Conservation (phyloP, 164 flowering plant species). For the Chloranthus sessilifolius region DNA sequence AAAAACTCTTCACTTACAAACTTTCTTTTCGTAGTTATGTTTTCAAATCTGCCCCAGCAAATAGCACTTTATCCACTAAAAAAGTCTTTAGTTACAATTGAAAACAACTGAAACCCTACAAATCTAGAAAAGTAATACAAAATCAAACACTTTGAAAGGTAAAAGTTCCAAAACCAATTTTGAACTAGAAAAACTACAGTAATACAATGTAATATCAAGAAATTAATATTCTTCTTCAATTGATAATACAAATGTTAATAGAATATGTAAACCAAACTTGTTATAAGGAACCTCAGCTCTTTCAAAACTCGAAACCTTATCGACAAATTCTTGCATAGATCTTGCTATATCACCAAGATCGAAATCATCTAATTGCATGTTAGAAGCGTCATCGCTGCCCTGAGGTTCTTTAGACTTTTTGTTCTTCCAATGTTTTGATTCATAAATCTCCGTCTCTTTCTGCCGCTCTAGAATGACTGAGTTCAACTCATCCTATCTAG, state of each 20-base stretch:
- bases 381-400: constrained; percentile 30
- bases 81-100: no score
- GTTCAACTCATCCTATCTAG: constrained; percentile 82
- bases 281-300: constrained; percentile 83
- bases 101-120: constrained; percentile 42
- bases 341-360: constrained; percentile 64
- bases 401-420: constrained; percentile 43
- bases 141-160: neutral
- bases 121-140: neutral
- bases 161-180: neutral
- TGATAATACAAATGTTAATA: no score
- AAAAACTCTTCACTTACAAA: no score
- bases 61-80: no score
- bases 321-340: constrained; percentile 71
- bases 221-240: no score
- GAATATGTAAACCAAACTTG: no score
- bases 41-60: no score
- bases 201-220: no score
- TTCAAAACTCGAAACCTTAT: constrained; percentile 68
- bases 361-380: constrained; percentile 31
- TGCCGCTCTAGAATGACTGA: constrained; percentile 72
- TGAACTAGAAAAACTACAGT: no score
- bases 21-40: no score
- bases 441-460: constrained; percentile 78
- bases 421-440: constrained; percentile 39